Conservation (phyloP, 2,329 filamentous ascomycete species). For the Ascosphaera aggregata region DNA sequence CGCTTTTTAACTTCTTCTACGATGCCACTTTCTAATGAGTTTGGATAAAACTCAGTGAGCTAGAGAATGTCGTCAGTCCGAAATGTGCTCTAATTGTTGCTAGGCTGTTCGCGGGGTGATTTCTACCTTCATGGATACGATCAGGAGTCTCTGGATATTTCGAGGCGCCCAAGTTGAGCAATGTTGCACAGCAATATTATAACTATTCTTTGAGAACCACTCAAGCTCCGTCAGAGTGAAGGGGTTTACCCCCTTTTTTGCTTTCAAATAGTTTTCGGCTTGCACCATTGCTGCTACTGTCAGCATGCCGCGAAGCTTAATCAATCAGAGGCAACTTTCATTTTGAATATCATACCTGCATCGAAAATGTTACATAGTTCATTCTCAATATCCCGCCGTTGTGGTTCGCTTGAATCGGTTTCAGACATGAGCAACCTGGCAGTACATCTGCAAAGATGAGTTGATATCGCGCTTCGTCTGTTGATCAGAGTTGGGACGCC, state of each 20-base stretch:
- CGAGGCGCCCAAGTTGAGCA: conserved; percentile 32
- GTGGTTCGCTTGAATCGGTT: conserved; percentile 12
- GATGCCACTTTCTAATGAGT: conserved; percentile 6
- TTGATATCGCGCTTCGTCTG: too few relatives aligned
- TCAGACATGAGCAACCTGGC: conserved; percentile 23
- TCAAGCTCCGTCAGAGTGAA: conserved; percentile 46
- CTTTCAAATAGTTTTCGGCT: conserved; percentile 19
- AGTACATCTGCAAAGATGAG: conserved; percentile 19
- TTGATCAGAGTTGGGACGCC: conserved; percentile 21
- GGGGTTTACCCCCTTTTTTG: too few relatives aligned
- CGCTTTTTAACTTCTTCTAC: conserved; percentile 31
- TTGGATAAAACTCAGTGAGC: conserved; percentile 19
- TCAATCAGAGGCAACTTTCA: conserved; percentile 2
- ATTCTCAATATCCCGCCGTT: conserved; percentile 9
- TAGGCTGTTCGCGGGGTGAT: not conserved
- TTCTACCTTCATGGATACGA: conserved; percentile 20
- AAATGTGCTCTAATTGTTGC: not conserved
- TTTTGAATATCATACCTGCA: too few relatives aligned
- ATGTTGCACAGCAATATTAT: conserved; percentile 49
- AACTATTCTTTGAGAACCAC: conserved; percentile 67
- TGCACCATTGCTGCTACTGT: conserved; percentile 22
- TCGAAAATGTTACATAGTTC: conserved; percentile 35
- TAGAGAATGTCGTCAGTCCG: conserved; percentile 4
- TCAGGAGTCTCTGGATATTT: conserved; percentile 31
- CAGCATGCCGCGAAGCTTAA: conserved; percentile 10